Percentiles rank a stretch among this genome's conserved stretches.
Evolutionary conservation across 345 rosid genomes (phyloP).

Genomic region (Linum tenue): DNA sequence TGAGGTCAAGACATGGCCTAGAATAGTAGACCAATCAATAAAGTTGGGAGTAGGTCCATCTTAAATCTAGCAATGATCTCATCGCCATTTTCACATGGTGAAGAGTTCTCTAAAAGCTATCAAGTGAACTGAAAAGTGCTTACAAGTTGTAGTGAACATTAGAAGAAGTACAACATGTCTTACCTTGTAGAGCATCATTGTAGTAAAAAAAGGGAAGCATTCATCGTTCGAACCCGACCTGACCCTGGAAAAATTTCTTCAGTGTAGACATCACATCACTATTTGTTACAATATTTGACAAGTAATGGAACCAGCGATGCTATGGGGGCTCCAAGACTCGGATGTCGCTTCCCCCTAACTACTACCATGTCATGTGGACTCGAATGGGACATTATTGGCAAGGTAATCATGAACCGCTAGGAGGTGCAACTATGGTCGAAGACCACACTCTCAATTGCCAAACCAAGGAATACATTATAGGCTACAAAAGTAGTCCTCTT

Average conservation of each 20-base stretch:
- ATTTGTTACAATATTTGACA: slow-evolving; percentile 41
- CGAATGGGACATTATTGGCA: too few species aligned
- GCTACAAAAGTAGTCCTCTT: too few species aligned
- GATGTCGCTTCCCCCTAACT: too few species aligned
- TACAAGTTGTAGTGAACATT: not conserved
- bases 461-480: too few species aligned
- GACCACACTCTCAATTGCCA: too few species aligned
- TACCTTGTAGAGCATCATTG: slow-evolving; percentile 64
- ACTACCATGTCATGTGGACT: too few species aligned
- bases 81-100: slow-evolving; percentile 46
- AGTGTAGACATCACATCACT: slow-evolving; percentile 40
- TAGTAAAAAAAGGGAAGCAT: slow-evolving; percentile 46
- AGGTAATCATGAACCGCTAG: too few species aligned
- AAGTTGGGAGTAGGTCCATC: slow-evolving; percentile 56
- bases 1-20: slow-evolving; percentile 57
- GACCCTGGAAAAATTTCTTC: slow-evolving; percentile 54
- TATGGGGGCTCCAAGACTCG: slow-evolving; percentile 66
- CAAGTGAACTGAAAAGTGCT: not conserved
- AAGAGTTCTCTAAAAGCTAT: not conserved
- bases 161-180: not conserved
- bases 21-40: slow-evolving; percentile 41
- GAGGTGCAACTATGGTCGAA: too few species aligned
- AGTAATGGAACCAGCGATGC: slow-evolving; percentile 52
- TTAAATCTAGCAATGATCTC: slow-evolving; percentile 52
- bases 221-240: slow-evolving; percentile 40